Evolutionary conservation across 352 stramenopile genomes (phyloP), one percentile per base, ranked within the genome.

Genomic region (Thraustotheca clavata): DNA sequence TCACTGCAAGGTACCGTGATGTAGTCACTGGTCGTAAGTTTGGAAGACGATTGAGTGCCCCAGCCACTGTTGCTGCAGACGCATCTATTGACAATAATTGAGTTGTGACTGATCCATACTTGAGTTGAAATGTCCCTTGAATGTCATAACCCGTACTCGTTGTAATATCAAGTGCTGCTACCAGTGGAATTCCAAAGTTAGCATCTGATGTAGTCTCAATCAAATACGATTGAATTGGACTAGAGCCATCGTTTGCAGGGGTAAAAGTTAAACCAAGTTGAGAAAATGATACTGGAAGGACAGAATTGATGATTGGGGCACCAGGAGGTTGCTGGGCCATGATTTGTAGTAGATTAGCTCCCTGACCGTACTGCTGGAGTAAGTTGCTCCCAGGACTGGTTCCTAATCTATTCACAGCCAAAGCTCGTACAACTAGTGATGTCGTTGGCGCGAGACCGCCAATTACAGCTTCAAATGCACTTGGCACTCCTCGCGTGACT

Each of bases 361-460:
- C 83, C 67, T 74, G 77, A 18, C 83, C 83, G 18, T 70, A 49
- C 4, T 69, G 72, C 59, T 92, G 83, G n/a, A 89, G 74, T 0
- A 73, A 47, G 32, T 81, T 76, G 0, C 79, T 89, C 27, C 76
- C 77, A 2, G 62, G 22, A 16, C 83, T 76, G n/a, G 87, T 90
- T 0, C 80, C 80, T 60, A 88, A 88, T 14, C 74, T 33, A 8
- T 90, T 92, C 1, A 74, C 74, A 11, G 83, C 79, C 47, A 79
- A 87, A 11, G 76, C 80, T 5, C 80, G 75, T 12, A 88, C 66
- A 34, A 80, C 88, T 61, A 88, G 88, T n/a, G 84, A 67, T 49
- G 73, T 50, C 11, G 59, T 65, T 0, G 75, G 63, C 1, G 52
- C 69, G 12, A 90, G 57, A 9, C 76, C 83, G 46, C 74, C 68